These are phyloP conservation scores for Protomyces inouyei DNA, from an alignment of 1,139 yeast species.

Conservation along the genomic window DNA sequence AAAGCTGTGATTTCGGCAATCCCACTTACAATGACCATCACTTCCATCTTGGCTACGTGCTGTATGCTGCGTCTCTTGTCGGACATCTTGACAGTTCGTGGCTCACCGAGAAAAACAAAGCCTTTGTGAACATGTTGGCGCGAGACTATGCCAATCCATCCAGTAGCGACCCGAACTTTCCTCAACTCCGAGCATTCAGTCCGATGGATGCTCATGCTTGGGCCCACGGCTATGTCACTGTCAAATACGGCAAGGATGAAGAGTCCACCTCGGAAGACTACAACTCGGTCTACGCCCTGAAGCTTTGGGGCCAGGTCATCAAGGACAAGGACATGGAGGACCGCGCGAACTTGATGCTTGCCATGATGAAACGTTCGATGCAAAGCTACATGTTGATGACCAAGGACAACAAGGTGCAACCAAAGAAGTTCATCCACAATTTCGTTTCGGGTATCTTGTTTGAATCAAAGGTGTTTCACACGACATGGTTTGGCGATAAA, in stretches of 20 bases:
- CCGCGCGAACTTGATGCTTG: conserved; percentile 69
- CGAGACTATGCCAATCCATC: conserved; percentile 79
- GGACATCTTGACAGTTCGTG: conserved; percentile 65
- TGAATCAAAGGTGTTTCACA: conserved; percentile 62
- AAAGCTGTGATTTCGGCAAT: conserved; percentile 57
- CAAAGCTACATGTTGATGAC: conserved; percentile 56
- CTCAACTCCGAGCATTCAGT: conserved; percentile 73
- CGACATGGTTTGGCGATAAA: conserved; percentile 78
- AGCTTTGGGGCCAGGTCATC: conserved; percentile 68
- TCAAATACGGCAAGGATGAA: conserved; percentile 73
- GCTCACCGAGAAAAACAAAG: conserved; percentile 51
- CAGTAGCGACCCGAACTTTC: conserved; percentile 57
- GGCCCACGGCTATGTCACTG: conserved; percentile 69
- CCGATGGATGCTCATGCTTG: conserved; percentile 81
- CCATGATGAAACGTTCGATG: conserved; percentile 59
- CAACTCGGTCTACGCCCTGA: conserved; percentile 78
- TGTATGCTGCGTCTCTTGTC: conserved; percentile 72
- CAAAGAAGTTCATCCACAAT: conserved; percentile 53
- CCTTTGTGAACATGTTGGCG: conserved; percentile 59
- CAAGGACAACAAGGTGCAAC: conserved; percentile 57
- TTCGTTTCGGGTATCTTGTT: conserved; percentile 62
- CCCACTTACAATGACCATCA: conserved; percentile 74
- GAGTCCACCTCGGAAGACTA: conserved; percentile 64
- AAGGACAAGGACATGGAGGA: conserved; percentile 70
- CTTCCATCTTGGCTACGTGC: conserved; percentile 73